Evolutionary conservation across 192 early-diverging fungal genomes (phyloP).

Genomic region (Backusella luteola): DNA sequence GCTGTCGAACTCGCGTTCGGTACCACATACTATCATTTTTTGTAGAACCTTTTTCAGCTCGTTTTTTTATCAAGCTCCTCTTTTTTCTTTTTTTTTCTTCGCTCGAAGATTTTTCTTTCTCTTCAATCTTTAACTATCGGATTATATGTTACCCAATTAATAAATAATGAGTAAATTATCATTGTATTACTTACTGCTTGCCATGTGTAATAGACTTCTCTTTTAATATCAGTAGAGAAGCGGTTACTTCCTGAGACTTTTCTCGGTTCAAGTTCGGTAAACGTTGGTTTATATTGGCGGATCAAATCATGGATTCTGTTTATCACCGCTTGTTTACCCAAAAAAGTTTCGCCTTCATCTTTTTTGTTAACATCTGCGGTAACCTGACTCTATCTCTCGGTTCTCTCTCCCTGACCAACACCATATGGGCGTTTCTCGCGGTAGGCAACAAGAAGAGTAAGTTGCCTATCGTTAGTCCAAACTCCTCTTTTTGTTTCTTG

Average conservation of each 20-base stretch:
- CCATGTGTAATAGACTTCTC: not conserved
- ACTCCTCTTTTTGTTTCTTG: not conserved
- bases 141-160: not conserved
- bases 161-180: not conserved
- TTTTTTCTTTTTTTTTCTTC: not conserved
- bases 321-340: not conserved
- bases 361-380: not conserved
- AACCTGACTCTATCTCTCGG: not conserved
- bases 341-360: not conserved
- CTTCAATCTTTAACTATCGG: not conserved
- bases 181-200: not conserved
- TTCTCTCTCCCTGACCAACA: not conserved
- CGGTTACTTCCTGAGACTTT: not conserved
- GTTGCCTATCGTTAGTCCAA: not conserved
- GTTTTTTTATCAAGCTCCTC: no score
- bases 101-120: not conserved
- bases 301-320: not conserved
- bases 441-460: not conserved
- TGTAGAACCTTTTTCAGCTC: no score
- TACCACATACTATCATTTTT: no score
- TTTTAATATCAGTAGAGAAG: not conserved
- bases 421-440: not conserved
- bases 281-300: not conserved
- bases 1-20: not conserved
- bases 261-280: not conserved